phyloP scores from a whole-genome alignment of 352 stramenopile genomes.

The Phytopythium delawarense region DNA sequence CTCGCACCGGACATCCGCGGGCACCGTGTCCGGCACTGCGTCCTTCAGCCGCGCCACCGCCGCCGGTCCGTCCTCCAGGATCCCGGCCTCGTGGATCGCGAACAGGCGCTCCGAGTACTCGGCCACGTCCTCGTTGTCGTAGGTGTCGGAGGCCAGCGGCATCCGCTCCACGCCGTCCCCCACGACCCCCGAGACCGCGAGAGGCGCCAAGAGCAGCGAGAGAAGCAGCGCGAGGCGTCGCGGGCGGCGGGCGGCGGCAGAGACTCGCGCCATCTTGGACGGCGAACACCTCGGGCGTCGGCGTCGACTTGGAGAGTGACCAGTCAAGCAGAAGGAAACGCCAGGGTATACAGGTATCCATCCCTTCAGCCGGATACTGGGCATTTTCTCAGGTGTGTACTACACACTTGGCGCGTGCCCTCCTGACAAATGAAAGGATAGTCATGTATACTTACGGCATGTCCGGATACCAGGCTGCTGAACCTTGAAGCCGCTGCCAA shows the following conservation, averaged over 20 bases:
- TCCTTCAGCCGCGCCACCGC: constrained; percentile 35
- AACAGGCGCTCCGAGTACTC: constrained; percentile 4
- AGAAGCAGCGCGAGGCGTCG: neutral
- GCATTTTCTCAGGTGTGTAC: constrained; percentile 3
- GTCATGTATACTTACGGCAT: no score
- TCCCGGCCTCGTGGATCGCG: constrained; percentile 1
- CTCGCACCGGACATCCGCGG: constrained; percentile 38
- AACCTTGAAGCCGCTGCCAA: no score
- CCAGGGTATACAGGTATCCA: constrained; percentile 4
- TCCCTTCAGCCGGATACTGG: neutral
- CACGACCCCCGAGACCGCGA: neutral
- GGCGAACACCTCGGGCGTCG: neutral
- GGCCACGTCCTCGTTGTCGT: neutral
- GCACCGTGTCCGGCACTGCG: constrained; percentile 60
- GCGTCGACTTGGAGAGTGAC: neutral
- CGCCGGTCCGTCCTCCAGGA: constrained; percentile 14
- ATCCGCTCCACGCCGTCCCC: neutral
- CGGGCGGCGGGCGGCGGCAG: neutral
- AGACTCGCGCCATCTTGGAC: neutral
- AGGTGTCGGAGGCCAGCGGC: neutral
- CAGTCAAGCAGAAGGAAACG: neutral
- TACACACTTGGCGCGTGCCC: neutral
- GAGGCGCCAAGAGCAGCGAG: neutral
- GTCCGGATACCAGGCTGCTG: no score
- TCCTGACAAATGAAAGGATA: no score